Percentiles rank a stretch among this genome's conserved stretches.
Conservation (phyloP, 345 rosid genomes). For the Raphanus raphanistrum region DNA sequence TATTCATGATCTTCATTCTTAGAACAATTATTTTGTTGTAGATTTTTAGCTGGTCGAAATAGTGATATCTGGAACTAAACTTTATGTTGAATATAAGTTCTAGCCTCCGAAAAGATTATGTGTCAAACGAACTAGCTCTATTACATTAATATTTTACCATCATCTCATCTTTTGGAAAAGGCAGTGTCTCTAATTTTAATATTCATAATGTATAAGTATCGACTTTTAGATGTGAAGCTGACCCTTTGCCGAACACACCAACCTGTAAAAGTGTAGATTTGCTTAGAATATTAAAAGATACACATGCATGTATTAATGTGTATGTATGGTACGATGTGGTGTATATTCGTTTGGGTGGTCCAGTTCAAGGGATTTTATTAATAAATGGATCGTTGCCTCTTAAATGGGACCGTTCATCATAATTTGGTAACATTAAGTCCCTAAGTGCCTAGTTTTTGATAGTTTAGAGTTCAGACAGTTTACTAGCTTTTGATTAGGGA, state of each 20-base stretch:
- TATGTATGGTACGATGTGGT: slow-evolving; percentile 7
- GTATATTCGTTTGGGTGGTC: slow-evolving; percentile 8
- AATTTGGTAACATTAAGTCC: background rate
- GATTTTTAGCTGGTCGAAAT: background rate
- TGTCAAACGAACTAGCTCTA: background rate
- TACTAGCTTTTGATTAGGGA: background rate
- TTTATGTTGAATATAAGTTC: background rate
- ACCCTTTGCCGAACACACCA: slow-evolving; percentile 35
- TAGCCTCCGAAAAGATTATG: background rate
- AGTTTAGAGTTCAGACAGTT: slow-evolving; percentile 18
- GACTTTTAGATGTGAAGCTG: slow-evolving; percentile 29
- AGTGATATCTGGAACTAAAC: background rate
- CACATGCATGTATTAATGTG: background rate
- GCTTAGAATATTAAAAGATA: slow-evolving; percentile 4
- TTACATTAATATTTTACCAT: background rate
- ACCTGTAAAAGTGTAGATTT: slow-evolving; percentile 38
- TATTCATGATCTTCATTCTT: background rate
- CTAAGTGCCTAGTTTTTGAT: slow-evolving; percentile 17
- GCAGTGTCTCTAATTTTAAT: background rate
- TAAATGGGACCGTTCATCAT: slow-evolving; percentile 2
- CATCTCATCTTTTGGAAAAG: background rate
- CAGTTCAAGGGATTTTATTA: slow-evolving; percentile 30
- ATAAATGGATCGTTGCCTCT: slow-evolving; percentile 8
- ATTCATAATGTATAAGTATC: slow-evolving; percentile 6
- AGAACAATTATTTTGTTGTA: background rate